These are phyloP conservation scores for Vachellia pachyceras DNA, from an alignment of 306 rosid genomes.

Conservation along the genomic window DNA sequence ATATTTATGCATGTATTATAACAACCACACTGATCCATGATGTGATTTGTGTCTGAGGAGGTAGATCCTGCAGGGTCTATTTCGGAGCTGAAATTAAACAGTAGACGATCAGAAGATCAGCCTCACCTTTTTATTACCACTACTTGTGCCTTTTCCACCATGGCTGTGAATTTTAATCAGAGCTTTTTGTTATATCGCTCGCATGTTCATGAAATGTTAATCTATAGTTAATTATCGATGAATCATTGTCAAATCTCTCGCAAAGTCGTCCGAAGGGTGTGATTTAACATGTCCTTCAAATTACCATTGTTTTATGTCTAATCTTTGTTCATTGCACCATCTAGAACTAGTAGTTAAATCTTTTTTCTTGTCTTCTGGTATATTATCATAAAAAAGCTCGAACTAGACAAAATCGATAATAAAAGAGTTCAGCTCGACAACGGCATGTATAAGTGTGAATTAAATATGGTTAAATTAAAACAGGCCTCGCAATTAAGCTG, in stretches of 20 bases:
- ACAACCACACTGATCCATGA: conserved; percentile 44
- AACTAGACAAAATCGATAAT: background rate
- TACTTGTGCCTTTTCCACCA: background rate
- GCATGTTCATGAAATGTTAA: background rate
- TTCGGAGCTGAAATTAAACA: conserved; percentile 30
- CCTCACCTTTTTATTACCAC: conserved; percentile 16
- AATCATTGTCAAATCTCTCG: background rate
- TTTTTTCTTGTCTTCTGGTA: background rate
- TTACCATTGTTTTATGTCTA: background rate
- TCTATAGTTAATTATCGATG: background rate
- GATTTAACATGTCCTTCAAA: background rate
- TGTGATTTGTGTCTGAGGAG: conserved; percentile 46
- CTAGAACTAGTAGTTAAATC: background rate
- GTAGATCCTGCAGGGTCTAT: conserved; percentile 52
- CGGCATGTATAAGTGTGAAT: background rate
- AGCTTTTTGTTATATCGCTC: background rate
- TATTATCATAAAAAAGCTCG: too few species aligned
- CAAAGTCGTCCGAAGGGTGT: background rate
- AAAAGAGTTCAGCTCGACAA: background rate
- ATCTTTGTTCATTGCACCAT: conserved; percentile 1
- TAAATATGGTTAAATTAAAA: too few species aligned
- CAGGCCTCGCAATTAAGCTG: too few species aligned
- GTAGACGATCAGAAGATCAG: conserved; percentile 27
- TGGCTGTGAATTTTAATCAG: background rate
- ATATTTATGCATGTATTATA: conserved; percentile 39